Conservation (phyloP, 495 filamentous ascomycete genomes). For the Penicillium arizonense region DNA sequence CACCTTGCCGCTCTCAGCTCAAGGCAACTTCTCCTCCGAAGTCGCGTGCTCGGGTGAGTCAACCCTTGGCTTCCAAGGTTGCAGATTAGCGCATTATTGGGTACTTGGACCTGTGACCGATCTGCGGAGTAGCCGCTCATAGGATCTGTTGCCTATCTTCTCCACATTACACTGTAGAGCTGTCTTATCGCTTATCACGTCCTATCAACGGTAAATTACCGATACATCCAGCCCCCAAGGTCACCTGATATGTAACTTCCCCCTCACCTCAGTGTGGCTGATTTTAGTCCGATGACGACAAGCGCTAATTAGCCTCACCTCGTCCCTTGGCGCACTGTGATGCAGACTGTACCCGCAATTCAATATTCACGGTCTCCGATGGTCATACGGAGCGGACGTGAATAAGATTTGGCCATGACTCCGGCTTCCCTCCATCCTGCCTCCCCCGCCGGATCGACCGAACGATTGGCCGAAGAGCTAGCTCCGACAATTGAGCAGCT, state of each 20-base stretch:
- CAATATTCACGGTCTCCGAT: constrained; percentile 41
- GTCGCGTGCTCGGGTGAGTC: constrained; percentile 32
- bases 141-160: constrained; percentile 3
- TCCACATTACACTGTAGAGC: constrained; percentile 3
- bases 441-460: constrained; percentile 60
- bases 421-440: constrained; percentile 52
- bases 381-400: constrained; percentile 38
- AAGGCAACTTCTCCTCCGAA: constrained; percentile 25
- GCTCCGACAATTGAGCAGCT: constrained; percentile 57
- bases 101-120: constrained; percentile 1
- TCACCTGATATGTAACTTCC: constrained; percentile 22
- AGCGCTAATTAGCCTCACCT: constrained; percentile 2
- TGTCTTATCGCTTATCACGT: constrained; percentile 16
- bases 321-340: constrained; percentile 19
- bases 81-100: constrained; percentile 3
- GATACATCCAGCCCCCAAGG: constrained; percentile 8
- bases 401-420: constrained; percentile 40
- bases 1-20: constrained; percentile 14
- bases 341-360: constrained; percentile 41
- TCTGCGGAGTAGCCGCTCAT: constrained; percentile 9
- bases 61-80: constrained; percentile 1
- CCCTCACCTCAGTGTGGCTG: constrained; percentile 16
- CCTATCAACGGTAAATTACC: constrained; percentile 3
- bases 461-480: constrained; percentile 59
- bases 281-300: constrained; percentile 10